Evolutionary conservation across 768 basidiomycete genomes (phyloP).

Genomic region (Pleurotus pulmonarius): DNA sequence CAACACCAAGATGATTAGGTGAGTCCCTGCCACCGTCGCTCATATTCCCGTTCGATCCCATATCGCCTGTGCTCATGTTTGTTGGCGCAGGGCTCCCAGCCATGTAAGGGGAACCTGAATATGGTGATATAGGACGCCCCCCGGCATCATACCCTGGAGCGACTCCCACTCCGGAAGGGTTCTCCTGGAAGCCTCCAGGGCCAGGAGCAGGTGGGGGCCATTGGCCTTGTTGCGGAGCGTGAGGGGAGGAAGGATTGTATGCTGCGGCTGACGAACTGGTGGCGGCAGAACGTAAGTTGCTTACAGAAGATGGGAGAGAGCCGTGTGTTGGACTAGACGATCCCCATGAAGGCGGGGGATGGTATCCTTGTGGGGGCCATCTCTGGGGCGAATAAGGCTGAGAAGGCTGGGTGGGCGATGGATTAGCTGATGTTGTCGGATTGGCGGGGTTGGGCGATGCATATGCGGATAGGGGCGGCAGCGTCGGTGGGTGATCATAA

Average conservation of each 20-base stretch:
- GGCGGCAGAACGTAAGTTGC: conserved; percentile 25
- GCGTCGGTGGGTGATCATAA: conserved; percentile 40
- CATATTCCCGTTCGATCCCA: background rate
- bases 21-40: background rate
- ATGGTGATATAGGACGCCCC: conserved; percentile 16
- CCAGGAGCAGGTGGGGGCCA: conserved; percentile 34
- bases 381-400: conserved; percentile 36
- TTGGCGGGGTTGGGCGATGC: conserved; percentile 27
- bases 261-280: conserved; percentile 28
- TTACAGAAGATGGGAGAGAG: conserved; percentile 24
- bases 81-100: conserved; percentile 7
- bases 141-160: conserved; percentile 16
- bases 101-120: conserved; percentile 15
- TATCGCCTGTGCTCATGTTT: background rate
- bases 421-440: conserved; percentile 26
- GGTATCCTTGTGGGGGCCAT: conserved; percentile 29
- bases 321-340: conserved; percentile 27
- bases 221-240: conserved; percentile 36
- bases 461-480: conserved; percentile 34
- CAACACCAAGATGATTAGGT: background rate
- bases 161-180: conserved; percentile 11
- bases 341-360: conserved; percentile 25
- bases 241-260: conserved; percentile 24
- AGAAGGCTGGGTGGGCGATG: conserved; percentile 21
- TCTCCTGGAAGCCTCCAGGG: conserved; percentile 10